Percentiles rank a stretch among this genome's conserved stretches.
Conservation (phyloP, 192 early-diverging fungal genomes). For the Coemansia sp. region DNA sequence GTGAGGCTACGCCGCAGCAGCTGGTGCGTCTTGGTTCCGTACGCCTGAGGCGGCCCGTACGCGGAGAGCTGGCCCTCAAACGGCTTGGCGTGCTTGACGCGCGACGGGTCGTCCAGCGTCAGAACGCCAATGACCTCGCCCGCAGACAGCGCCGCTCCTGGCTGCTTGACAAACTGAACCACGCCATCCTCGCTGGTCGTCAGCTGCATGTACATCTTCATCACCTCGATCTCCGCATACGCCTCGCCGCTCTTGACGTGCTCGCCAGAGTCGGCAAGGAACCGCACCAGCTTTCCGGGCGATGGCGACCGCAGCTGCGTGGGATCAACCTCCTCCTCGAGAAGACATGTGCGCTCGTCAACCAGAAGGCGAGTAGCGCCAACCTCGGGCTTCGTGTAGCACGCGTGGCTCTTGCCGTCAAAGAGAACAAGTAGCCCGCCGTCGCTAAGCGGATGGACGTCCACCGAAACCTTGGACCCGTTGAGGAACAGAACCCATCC, state of each 20-base stretch:
- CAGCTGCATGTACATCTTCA: conserved; percentile 99
- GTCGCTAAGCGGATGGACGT: conserved; percentile 85
- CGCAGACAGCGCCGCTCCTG: conserved; percentile 76
- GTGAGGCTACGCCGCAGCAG: conserved; percentile 64
- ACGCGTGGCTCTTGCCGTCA: conserved; percentile 89
- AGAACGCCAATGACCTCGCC: conserved; percentile 95
- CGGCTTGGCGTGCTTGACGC: conserved; percentile 84
- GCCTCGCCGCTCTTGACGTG: conserved; percentile 88
- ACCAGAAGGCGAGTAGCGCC: conserved; percentile 86
- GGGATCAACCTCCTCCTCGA: conserved; percentile 98
- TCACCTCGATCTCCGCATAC: conserved; percentile 99
- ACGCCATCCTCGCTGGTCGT: conserved; percentile 88
- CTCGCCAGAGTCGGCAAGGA: conserved; percentile 89
- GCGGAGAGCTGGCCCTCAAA: conserved; percentile 75
- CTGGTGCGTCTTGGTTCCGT: conserved; percentile 90
- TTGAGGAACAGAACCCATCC: conserved; percentile 80
- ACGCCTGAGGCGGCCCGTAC: conserved; percentile 77
- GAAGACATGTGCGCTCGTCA: conserved; percentile 86
- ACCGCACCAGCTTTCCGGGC: conserved; percentile 95
- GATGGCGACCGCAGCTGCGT: conserved; percentile 95
- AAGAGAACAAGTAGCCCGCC: conserved; percentile 89
- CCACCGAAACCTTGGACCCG: conserved; percentile 78
- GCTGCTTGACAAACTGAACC: conserved; percentile 86
- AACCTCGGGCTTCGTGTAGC: conserved; percentile 88
- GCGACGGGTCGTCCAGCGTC: conserved; percentile 90